Base-by-base conservation (phyloP, 257 asterid genomes). In the Nicotiana attenuata region DNA sequence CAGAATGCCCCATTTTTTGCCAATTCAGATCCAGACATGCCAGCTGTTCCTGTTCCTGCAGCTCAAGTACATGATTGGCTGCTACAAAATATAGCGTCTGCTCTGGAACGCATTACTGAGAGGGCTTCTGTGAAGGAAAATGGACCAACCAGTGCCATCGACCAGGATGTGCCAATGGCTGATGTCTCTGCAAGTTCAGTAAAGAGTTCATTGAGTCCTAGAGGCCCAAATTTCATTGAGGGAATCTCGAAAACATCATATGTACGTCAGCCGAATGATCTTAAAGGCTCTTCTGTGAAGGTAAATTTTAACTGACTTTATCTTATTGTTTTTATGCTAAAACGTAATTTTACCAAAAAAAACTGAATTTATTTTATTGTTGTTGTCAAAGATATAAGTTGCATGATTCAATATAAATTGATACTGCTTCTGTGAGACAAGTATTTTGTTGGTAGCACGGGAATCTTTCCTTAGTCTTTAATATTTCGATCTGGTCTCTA, bases 41-140 rank as follows among this genome's bases (percentile, higher is more conserved):
- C 97, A 35, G 97, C 94, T 83, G 97, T 86, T 81, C 98, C 98
- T 76, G 95, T 93, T 81, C 93, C 94, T 76, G 97, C 92, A 29
- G 80, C 97, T 55, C 97, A 93, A 90, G 94, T 95, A 84, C 93
- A 92, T n/a, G 97, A 92, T n/a, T 95, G 97, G 97, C 95, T 95
- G 85, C 89, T 95, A 81, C 95, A 93, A 75, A 93, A 82, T 83
- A 90, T 95, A 81, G 89, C 94, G 55, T 88, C 96, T 82, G 83
- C 97, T 64, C 89, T 90, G 88, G 97, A 93, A 81, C 91, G 87
- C 83, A 88, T 91, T 60, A 81, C 97, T 65, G 98, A 95, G 78
- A 89, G 94, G 86, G 90, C 88, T 82, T 87, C 98, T 31, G 89
- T 87, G 3, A 95, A 91, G 84, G 98, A 95, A 86, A 93, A 88